Evolutionary conservation across 106 monocot genomes (phyloP), one percentile per base, ranked within the genome.

Genomic region (Cymbidium sinense): DNA sequence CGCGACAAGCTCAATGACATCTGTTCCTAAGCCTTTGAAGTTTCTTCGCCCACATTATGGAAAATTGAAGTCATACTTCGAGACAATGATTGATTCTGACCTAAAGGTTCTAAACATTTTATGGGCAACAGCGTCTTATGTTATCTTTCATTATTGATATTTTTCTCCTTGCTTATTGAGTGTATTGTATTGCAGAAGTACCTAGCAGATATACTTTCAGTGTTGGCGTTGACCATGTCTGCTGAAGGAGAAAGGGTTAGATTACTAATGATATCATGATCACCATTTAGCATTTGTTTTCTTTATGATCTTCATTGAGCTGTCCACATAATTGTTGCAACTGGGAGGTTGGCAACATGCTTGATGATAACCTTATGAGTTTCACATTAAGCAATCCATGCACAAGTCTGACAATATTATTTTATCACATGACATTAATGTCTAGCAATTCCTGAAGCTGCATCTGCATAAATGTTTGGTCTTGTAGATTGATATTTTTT

Each of bases 221-320:
- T 99, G 54, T 79, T 99, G 82, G 99, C 99, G 30, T 76, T 99
- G 78, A 99, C 99, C 47, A 99, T 99, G 99, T 92, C 99, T 31
- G 85, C 83, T 76, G 98, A 98, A 78, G 99, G 99, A 29, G 99
- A 99, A 82, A 82, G 86, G 90, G 99, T 99, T 89, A 73, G 87
- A 47, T 23, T 25, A 28, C 44, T 74, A 43, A 67, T 44, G 44
- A 27, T 71, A 3, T 2, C 67, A 37, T 34, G 17, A 35, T 20
- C 37, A 71, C 36, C 34, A 71, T 71, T 37, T 71, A 37, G 18
- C 21, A 36, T 20, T 37, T 74, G 10, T 71, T 71, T 21, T 44
- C 44, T 44, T 74, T 71, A 23, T 20, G 69, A 29, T 69, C 21
- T 39, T 73, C 43, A 43, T 13, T 37, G 43, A 28, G 47, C 43